Conservation (phyloP, 2,329 filamentous ascomycete genomes). For the Shiraia sp. region DNA sequence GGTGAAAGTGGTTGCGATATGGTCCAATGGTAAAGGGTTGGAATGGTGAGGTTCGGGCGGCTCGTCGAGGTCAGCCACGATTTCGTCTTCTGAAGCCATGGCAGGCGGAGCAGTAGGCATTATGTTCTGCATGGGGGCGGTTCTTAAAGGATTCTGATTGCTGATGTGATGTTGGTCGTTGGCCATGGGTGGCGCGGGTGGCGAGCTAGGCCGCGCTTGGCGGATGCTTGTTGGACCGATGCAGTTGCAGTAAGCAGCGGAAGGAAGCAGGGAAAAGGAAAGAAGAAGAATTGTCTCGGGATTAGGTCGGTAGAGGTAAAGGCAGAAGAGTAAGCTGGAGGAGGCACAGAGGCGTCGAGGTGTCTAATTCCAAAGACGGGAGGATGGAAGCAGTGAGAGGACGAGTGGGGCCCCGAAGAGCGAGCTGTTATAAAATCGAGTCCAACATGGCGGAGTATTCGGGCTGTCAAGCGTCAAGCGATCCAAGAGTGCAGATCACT, state of each 20-base stretch:
- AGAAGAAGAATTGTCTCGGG: no score
- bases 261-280: conserved; percentile 1
- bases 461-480: no score
- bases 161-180: conserved; percentile 37
- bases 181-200: conserved; percentile 30
- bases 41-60: conserved; percentile 70
- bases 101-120: conserved; percentile 28
- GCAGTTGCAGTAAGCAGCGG: no score
- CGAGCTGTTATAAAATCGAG: conserved; percentile 42
- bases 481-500: no score
- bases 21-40: conserved; percentile 45
- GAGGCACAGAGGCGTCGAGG: background rate
- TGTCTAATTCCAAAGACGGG: conserved; percentile 14
- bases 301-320: no score
- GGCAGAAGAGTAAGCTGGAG: background rate
- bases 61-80: conserved; percentile 79
- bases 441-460: conserved; percentile 39
- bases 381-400: conserved; percentile 17
- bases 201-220: no score
- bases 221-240: no score
- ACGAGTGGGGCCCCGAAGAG: conserved; percentile 41
- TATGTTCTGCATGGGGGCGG: conserved; percentile 26
- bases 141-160: conserved; percentile 34
- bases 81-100: conserved; percentile 60
- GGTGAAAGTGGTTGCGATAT: conserved; percentile 47